A percentile compares a stretch with the other conserved stretches of the same genome.
Evolutionary conservation across 164 flowering plant genomes (phyloP).

Genomic region (Stephania yunnanensis): DNA sequence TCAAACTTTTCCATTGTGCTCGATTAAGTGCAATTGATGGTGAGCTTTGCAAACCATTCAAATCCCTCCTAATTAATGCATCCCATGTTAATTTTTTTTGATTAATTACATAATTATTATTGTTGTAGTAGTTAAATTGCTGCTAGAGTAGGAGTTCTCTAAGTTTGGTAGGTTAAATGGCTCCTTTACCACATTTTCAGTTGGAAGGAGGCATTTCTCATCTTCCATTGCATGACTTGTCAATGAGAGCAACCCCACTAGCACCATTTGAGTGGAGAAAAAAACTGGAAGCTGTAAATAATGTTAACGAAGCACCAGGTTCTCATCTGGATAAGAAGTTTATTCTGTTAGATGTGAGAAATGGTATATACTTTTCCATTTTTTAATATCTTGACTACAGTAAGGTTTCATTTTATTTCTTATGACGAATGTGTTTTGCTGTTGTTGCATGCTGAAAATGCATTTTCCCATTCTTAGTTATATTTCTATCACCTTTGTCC

Average conservation of each 20-base stretch:
- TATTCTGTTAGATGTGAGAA: slow-evolving; percentile 80
- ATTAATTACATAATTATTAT: too few species aligned
- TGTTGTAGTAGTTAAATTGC: background rate
- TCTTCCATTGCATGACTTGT: slow-evolving; percentile 77
- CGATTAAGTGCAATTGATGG: too few species aligned
- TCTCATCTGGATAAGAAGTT: slow-evolving; percentile 19
- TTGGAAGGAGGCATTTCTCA: slow-evolving; percentile 77
- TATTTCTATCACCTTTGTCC: background rate
- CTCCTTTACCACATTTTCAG: slow-evolving; percentile 26
- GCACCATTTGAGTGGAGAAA: slow-evolving; percentile 81
- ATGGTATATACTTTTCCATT: slow-evolving; percentile 40
- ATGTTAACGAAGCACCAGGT: slow-evolving; percentile 23
- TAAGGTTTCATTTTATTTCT: background rate
- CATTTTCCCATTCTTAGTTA: background rate
- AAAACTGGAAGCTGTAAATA: slow-evolving; percentile 39
- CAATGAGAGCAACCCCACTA: slow-evolving; percentile 74
- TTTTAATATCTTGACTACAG: background rate
- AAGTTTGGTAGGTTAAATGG: background rate
- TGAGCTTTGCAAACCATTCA: too few species aligned
- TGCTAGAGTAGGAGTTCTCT: background rate
- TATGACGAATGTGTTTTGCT: background rate
- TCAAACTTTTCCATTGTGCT: too few species aligned
- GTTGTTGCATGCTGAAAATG: background rate
- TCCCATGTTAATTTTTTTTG: too few species aligned
- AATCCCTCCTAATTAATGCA: too few species aligned